A percentile compares a stretch with the other conserved stretches of the same genome.
phyloP scores from a whole-genome alignment of 1,284 basidiomycete species.

The Cutaneotrichosporon sp. region DNA sequence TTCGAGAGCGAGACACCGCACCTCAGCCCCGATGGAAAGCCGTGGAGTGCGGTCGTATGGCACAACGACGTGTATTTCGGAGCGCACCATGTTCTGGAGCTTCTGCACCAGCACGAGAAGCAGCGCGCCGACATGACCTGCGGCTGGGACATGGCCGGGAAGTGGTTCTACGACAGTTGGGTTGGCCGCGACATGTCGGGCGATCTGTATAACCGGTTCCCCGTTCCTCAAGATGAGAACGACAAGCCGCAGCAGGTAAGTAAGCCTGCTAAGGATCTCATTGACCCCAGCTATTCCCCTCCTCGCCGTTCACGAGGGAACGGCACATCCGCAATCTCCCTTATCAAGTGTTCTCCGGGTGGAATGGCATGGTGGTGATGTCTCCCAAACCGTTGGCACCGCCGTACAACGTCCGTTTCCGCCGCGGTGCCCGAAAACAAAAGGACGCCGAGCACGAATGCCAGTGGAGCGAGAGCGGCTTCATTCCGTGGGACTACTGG shows the following conservation, averaged over 20 bases:
- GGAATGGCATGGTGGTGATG: slow-evolving; percentile 56
- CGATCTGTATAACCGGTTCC: slow-evolving; percentile 42
- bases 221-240: slow-evolving; percentile 44
- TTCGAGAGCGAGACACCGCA: slow-evolving; percentile 32
- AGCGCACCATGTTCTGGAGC: slow-evolving; percentile 48
- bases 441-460: slow-evolving; percentile 29
- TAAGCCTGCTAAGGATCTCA: neutral
- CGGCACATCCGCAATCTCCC: slow-evolving; percentile 41
- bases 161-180: slow-evolving; percentile 52
- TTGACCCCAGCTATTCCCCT: slow-evolving; percentile 36
- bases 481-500: slow-evolving; percentile 50
- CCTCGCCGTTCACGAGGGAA: slow-evolving; percentile 30
- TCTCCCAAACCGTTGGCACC: slow-evolving; percentile 39
- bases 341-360: slow-evolving; percentile 52
- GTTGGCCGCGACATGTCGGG: slow-evolving; percentile 49
- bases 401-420: slow-evolving; percentile 42
- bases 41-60: slow-evolving; percentile 46
- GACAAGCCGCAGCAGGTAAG: slow-evolving; percentile 43
- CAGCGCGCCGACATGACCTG: slow-evolving; percentile 51
- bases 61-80: slow-evolving; percentile 51
- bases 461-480: slow-evolving; percentile 40
- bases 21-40: slow-evolving; percentile 38
- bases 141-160: slow-evolving; percentile 49
- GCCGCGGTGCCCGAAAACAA: slow-evolving; percentile 23
- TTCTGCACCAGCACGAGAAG: slow-evolving; percentile 47